Evolutionary conservation across 495 filamentous ascomycete genomes (phyloP).

Genomic region (Hypoxylon trugodes): DNA sequence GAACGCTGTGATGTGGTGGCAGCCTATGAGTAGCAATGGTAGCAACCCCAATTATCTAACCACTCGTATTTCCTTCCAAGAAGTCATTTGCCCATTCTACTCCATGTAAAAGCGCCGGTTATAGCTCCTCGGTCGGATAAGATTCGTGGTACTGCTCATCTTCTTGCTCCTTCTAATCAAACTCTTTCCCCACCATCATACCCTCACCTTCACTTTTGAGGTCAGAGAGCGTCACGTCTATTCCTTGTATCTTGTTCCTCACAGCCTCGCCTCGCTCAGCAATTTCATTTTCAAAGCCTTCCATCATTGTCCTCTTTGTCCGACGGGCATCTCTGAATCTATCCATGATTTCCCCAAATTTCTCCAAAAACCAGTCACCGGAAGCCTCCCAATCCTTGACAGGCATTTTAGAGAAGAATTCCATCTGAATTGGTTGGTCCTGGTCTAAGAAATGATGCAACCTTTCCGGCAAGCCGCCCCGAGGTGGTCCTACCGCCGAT

Average conservation of each 20-base stretch:
- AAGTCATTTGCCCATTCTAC: constrained; percentile 5
- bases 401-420: constrained; percentile 70
- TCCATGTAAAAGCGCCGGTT: constrained; percentile 4
- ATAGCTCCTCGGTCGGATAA: not conserved
- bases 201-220: constrained; percentile 63
- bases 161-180: constrained; percentile 39
- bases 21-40: constrained; percentile 22
- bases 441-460: constrained; percentile 53
- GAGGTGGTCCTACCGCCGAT: constrained; percentile 38
- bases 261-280: constrained; percentile 61
- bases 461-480: constrained; percentile 52
- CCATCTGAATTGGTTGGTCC: constrained; percentile 59
- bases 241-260: constrained; percentile 59
- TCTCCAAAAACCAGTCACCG: constrained; percentile 80
- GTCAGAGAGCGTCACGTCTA: constrained; percentile 61
- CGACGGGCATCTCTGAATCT: constrained; percentile 70
- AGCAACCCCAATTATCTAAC: constrained; percentile 19
- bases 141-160: constrained; percentile 6
- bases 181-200: constrained; percentile 64
- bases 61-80: not conserved
- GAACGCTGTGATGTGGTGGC: constrained; percentile 5
- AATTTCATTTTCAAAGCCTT: constrained; percentile 74
- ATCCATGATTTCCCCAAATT: constrained; percentile 68
- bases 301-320: constrained; percentile 69
- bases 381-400: constrained; percentile 82